Evolutionary conservation across 257 asterid genomes (phyloP).

Genomic region (Plantago elongata): DNA sequence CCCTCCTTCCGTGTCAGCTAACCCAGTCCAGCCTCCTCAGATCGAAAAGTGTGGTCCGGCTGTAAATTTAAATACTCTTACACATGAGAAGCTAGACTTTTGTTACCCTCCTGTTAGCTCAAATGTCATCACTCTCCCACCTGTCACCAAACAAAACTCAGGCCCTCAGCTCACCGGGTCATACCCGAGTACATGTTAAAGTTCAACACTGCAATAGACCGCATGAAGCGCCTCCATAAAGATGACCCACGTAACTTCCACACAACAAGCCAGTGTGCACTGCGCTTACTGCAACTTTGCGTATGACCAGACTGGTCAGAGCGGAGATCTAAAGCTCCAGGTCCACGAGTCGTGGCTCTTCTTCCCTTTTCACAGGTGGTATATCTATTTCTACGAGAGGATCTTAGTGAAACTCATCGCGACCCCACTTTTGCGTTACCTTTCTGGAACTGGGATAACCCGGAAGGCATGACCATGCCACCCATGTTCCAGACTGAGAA

Average conservation of each 20-base stretch:
- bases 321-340: constrained; percentile 14
- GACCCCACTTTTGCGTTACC: constrained; percentile 38
- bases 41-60: too few relatives aligned
- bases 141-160: too few relatives aligned
- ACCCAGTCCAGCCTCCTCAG: too few relatives aligned
- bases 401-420: constrained; percentile 25
- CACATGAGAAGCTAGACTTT: neutral
- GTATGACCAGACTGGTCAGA: constrained; percentile 26
- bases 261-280: constrained; percentile 37
- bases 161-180: too few relatives aligned
- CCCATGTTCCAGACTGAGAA: constrained; percentile 20
- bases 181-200: too few relatives aligned
- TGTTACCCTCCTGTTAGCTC: too few relatives aligned
- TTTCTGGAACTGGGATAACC: constrained; percentile 44
- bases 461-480: constrained; percentile 34
- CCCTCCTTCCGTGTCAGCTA: too few relatives aligned
- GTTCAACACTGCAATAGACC: constrained; percentile 8
- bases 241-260: constrained; percentile 17
- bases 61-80: too few relatives aligned
- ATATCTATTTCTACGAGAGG: constrained; percentile 36
- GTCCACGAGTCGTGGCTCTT: constrained; percentile 39
- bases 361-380: constrained; percentile 46
- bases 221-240: constrained; percentile 3
- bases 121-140: too few relatives aligned
- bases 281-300: constrained; percentile 42